Conservation (phyloP, 2,329 filamentous ascomycete species). For the Colletotrichum cordylinicola region DNA sequence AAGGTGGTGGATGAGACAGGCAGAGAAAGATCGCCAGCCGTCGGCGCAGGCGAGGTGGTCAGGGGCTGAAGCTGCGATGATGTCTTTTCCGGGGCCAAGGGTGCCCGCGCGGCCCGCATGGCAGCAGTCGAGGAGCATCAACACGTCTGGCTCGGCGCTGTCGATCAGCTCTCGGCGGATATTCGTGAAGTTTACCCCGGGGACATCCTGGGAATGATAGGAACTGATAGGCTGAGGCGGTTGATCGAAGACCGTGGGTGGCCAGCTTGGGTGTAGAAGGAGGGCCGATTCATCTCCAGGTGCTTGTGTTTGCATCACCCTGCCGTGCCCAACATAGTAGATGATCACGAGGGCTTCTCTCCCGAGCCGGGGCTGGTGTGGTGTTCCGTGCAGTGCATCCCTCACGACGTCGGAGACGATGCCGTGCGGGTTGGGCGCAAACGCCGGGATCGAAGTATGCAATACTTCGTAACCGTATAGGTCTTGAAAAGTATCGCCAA, state of each 20-base stretch:
- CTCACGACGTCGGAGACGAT: background rate
- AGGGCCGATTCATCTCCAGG: background rate
- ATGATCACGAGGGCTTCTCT: background rate
- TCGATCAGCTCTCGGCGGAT: background rate
- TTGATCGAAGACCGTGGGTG: background rate
- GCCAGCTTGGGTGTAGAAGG: background rate
- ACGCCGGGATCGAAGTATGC: background rate
- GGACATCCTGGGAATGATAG: background rate
- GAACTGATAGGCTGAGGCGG: background rate
- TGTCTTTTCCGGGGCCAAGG: background rate
- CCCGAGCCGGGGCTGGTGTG: background rate
- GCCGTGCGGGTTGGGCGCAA: background rate
- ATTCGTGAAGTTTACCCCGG: background rate
- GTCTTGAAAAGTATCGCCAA: background rate
- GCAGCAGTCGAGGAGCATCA: background rate
- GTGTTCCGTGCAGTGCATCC: background rate
- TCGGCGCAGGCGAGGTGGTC: background rate
- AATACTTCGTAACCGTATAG: background rate
- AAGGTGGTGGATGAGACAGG: background rate
- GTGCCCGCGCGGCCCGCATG: accelerated
- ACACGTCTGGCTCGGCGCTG: background rate
- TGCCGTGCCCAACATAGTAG: background rate
- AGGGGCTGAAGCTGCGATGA: background rate
- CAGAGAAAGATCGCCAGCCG: background rate
- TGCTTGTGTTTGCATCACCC: background rate